Base-by-base conservation (phyloP, 164 flowering plant genomes). In the Buxus sempervirens region DNA sequence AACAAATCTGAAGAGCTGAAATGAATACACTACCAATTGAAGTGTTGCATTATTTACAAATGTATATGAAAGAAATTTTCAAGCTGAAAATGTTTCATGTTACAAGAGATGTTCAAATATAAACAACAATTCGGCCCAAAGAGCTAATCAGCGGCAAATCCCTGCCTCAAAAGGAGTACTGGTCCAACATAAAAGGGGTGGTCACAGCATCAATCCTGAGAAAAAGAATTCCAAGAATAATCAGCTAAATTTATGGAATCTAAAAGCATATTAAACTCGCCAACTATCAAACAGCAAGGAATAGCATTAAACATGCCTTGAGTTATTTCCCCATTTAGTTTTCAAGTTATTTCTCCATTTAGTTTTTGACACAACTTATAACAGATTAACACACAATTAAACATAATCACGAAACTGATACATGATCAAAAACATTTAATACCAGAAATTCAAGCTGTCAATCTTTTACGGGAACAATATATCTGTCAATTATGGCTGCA, bases 71-170 rank as follows among this genome's bases (percentile, higher is more conserved):
- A 53, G 72, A 69, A 65, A 64, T 68, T 73, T 67, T 73, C 73
- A 79, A 45, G 73, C 66, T 66, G 77, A 74, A 68, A 72, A 26
- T 73, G 76, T 76, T 76, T 69, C 70, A 72, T 76, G 76, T 76
- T 79, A 79, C 79, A 73, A 65, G 67, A 68, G 73, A 71, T 65
- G 75, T 74, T 75, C 76, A 76, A 72, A 70, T 76, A 79, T 71
- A 79, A 76, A 71, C 48, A 57, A 63, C 55, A 68, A 72, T 58
- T 59, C 45, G 62, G 42, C 65, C 53, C 58, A 38, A 27, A 32
- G 68, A 70, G 68, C 74, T 59, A 53, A 72, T 54, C 58, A 60
- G 59, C 51, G 48, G 59, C 64, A 64, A 54, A 67, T 70, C 59
- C 66, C 64, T 18, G 64, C 71, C 64, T 63, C 72, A 45, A 61